Percentiles rank a stretch among this genome's conserved stretches.
These are phyloP conservation scores for Fusarium sp. DNA, from an alignment of 2,329 filamentous ascomycete species.

Conservation along the genomic window DNA sequence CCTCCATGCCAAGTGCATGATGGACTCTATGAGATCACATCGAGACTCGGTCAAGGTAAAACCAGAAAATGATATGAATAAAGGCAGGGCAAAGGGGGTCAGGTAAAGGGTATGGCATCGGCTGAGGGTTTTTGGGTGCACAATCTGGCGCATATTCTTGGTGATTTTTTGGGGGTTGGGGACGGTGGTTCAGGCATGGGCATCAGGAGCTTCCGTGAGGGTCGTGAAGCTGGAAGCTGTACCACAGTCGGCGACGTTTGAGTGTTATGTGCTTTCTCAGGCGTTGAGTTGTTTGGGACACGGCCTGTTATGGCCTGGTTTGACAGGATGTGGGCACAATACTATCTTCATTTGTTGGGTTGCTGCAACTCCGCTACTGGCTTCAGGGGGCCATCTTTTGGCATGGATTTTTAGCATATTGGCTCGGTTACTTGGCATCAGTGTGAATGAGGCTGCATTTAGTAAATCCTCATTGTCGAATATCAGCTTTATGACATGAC, in stretches of 20 bases:
- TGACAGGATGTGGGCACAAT: not conserved
- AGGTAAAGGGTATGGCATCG: not conserved
- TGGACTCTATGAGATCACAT: constrained; percentile 54
- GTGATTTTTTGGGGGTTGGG: constrained; percentile 9
- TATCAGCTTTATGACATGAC: not conserved
- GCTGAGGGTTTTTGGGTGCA: not conserved
- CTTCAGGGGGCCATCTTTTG: not conserved
- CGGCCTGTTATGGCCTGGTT: not conserved
- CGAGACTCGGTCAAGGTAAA: constrained; percentile 30
- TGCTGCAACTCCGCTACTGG: not conserved
- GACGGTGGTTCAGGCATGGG: constrained; percentile 1
- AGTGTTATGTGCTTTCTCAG: constrained; percentile 4
- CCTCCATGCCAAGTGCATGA: constrained; percentile 59
- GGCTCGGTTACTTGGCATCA: not conserved
- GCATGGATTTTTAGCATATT: not conserved
- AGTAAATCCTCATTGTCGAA: not conserved
- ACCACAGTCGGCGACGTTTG: not conserved
- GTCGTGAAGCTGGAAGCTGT: not conserved
- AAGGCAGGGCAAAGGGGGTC: not conserved
- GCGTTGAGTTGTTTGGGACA: constrained; percentile 10
- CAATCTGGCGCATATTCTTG: constrained; percentile 18
- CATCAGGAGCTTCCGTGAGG: not conserved
- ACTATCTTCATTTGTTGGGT: constrained; percentile 1
- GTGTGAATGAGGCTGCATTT: not conserved
- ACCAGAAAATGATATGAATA: constrained; percentile 7